Percentiles rank a stretch among this genome's conserved stretches.
Evolutionary conservation across 2,329 filamentous ascomycete genomes (phyloP).

Genomic region (Sarocladiaceae sp.): DNA sequence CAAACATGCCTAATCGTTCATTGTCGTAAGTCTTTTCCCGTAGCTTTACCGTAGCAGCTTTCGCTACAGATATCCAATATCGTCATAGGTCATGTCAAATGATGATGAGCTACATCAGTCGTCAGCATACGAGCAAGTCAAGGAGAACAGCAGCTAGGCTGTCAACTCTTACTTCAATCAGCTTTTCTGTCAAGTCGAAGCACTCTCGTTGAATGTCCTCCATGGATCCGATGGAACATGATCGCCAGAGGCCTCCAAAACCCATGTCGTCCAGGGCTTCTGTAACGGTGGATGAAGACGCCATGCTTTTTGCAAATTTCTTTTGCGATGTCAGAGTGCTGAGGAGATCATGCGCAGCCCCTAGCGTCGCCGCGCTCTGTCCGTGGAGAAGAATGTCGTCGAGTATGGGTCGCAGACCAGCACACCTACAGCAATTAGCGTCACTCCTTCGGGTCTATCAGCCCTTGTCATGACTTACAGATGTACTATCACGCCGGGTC

Average conservation of each 20-base stretch:
- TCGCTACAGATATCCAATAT: neutral
- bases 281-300: conserved; percentile 41
- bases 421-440: conserved; percentile 33
- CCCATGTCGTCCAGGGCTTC: conserved; percentile 53
- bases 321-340: conserved; percentile 50
- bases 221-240: conserved; percentile 43
- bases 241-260: conserved; percentile 57
- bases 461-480: conserved; percentile 39
- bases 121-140: neutral
- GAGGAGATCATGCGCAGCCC: conserved; percentile 54
- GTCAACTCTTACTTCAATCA: conserved; percentile 49
- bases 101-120: neutral
- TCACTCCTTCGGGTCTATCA: neutral
- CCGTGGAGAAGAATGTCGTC: conserved; percentile 58
- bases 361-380: conserved; percentile 53
- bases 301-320: conserved; percentile 41
- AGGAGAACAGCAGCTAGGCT: neutral
- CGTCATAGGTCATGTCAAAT: neutral
- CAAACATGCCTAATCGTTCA: conserved; percentile 5
- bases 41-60: neutral
- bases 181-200: conserved; percentile 49
- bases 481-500: conserved; percentile 51
- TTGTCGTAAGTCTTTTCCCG: neutral
- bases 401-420: conserved; percentile 50
- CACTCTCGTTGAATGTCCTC: conserved; percentile 46